Evolutionary conservation across 306 rosid genomes (phyloP).

Genomic region (Dalbergia cochinchinensis): DNA sequence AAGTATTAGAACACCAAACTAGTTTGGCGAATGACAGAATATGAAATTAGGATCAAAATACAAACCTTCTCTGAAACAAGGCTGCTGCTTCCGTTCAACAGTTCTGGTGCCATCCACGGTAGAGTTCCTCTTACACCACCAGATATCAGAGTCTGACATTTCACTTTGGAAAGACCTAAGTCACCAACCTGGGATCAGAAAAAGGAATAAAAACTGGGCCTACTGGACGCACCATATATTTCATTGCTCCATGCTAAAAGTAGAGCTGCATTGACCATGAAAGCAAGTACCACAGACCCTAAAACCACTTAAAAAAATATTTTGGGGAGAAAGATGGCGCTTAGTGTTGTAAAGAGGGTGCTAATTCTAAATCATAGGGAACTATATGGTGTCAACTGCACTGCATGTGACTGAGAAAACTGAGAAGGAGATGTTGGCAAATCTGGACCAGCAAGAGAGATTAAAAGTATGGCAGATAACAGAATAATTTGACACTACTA

Average conservation of each 20-base stretch:
- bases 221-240: conserved; percentile 26
- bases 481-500: too few relatives aligned
- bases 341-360: conserved; percentile 16
- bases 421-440: too few relatives aligned
- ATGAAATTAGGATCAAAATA: conserved; percentile 19
- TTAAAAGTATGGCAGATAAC: too few relatives aligned
- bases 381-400: conserved; percentile 22
- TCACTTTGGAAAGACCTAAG: conserved; percentile 93
- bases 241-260: conserved; percentile 17
- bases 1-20: conserved; percentile 22
- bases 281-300: conserved; percentile 11
- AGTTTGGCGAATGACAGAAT: conserved; percentile 28
- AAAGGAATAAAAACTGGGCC: conserved; percentile 30
- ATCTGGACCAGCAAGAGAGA: too few relatives aligned
- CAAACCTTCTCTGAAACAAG: conserved; percentile 93
- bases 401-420: too few relatives aligned
- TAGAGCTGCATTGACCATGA: conserved; percentile 25
- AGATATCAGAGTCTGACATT: conserved; percentile 87
- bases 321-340: background rate
- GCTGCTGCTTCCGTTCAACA: conserved; percentile 91
- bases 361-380: conserved; percentile 30
- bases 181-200: conserved; percentile 80
- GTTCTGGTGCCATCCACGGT: conserved; percentile 99
- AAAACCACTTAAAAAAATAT: conserved; percentile 6
- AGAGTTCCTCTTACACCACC: conserved; percentile 98